Evolutionary conservation across 2,329 filamentous ascomycete species (phyloP).

Genomic region (Talaromyces verruculosus): DNA sequence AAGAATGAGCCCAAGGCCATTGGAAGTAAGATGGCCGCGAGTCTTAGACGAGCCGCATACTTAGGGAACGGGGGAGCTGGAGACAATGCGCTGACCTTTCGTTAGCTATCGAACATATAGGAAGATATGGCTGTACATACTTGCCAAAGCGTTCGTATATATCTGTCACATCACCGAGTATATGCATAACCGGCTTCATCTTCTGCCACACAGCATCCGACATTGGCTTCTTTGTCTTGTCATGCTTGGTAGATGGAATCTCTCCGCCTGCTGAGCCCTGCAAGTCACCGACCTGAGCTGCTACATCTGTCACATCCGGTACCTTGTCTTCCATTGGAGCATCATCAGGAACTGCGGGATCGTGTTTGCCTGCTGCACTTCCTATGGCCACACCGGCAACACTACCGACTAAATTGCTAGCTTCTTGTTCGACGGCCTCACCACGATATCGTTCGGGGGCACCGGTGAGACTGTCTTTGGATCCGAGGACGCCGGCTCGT

Average conservation of each 20-base stretch:
- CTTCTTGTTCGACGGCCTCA: constrained; percentile 80
- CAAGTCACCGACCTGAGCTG: constrained; percentile 55
- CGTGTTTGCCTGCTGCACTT: constrained; percentile 74
- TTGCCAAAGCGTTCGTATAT: constrained; percentile 65
- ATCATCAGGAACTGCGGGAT: constrained; percentile 61
- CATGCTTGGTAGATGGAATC: constrained; percentile 54
- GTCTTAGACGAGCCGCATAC: constrained; percentile 53
- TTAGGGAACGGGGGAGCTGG: constrained; percentile 63
- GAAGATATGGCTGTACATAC: constrained; percentile 34
- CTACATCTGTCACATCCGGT: constrained; percentile 62
- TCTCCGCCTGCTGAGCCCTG: constrained; percentile 55
- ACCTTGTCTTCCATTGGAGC: constrained; percentile 53
- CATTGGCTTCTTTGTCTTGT: constrained; percentile 77
- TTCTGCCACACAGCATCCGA: constrained; percentile 70
- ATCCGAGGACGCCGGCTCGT: constrained; percentile 71
- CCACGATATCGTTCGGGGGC: constrained; percentile 81
- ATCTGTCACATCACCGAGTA: constrained; percentile 59
- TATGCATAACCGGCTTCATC: constrained; percentile 71
- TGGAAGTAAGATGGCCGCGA: constrained; percentile 56
- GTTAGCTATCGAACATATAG: constrained; percentile 7
- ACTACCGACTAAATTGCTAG: constrained; percentile 74
- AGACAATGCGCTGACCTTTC: constrained; percentile 54
- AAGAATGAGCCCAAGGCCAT: constrained; percentile 56
- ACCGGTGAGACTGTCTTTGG: constrained; percentile 73
- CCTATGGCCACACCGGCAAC: constrained; percentile 71